Evolutionary conservation across 768 basidiomycete species (phyloP).

Genomic region (Mycena olivaceomarginata): DNA sequence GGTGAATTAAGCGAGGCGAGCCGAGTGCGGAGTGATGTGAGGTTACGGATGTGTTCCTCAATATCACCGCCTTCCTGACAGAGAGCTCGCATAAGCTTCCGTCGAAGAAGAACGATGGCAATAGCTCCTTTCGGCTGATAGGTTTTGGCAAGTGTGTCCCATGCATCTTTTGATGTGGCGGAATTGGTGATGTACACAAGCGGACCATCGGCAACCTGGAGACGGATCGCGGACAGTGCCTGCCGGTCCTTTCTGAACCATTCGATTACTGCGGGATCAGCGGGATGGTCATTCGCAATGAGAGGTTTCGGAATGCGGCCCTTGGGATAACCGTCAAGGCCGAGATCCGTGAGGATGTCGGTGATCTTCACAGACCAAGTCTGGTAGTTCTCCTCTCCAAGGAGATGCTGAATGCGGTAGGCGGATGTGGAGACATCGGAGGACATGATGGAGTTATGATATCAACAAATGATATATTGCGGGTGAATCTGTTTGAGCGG

Average conservation of each 20-base stretch:
- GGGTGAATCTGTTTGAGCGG: conserved; percentile 18
- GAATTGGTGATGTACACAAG: conserved; percentile 52
- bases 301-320: background rate
- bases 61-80: conserved; percentile 56
- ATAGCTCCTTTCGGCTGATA: conserved; percentile 53
- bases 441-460: too few species aligned
- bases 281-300: too few species aligned
- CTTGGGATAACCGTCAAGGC: conserved; percentile 18
- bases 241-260: conserved; percentile 49
- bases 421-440: conserved; percentile 27
- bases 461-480: background rate
- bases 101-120: conserved; percentile 49
- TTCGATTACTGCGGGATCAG: too few species aligned
- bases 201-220: conserved; percentile 39
- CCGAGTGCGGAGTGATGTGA: conserved; percentile 49
- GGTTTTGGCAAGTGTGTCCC: conserved; percentile 51
- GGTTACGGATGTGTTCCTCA: conserved; percentile 53
- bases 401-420: conserved; percentile 42
- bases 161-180: conserved; percentile 50
- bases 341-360: conserved; percentile 46
- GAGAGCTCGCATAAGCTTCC: conserved; percentile 48
- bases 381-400: conserved; percentile 43
- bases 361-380: conserved; percentile 38
- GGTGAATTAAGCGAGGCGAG: conserved; percentile 42
- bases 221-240: conserved; percentile 53